These are phyloP conservation scores for Fusarium algeriense DNA, from an alignment of 2,329 filamentous ascomycete genomes.

Conservation along the genomic window DNA sequence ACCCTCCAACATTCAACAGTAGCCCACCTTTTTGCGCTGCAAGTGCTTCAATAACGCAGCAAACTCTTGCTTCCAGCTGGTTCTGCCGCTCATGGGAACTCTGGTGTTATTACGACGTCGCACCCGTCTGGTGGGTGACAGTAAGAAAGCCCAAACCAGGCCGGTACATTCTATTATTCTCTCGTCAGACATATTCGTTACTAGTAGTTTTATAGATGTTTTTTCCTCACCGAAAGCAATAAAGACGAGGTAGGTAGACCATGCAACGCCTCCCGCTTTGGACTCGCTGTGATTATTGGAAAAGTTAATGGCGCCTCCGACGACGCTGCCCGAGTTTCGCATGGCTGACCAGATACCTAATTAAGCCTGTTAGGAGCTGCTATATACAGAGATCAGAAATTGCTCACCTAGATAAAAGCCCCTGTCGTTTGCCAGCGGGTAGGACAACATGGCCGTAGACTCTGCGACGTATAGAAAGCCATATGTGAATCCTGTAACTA, in stretches of 20 bases:
- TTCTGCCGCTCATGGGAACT: background rate
- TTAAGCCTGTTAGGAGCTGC: background rate
- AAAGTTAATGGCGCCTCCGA: constrained; percentile 5
- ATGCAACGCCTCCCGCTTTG: background rate
- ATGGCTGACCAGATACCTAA: constrained; percentile 2
- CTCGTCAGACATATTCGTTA: fast-evolving
- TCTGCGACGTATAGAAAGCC: constrained; percentile 1
- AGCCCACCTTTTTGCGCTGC: background rate
- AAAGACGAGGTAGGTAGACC: constrained; percentile 3
- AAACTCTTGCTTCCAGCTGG: constrained; percentile 1
- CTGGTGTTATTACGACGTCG: background rate
- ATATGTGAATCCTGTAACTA: background rate
- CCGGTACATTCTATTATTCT: background rate
- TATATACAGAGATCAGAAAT: fast-evolving
- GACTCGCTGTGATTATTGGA: constrained; percentile 2
- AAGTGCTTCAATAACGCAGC: background rate
- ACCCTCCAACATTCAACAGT: too few relatives aligned
- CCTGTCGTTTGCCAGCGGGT: background rate
- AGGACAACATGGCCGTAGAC: background rate
- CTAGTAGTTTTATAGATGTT: fast-evolving
- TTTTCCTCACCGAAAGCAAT: background rate
- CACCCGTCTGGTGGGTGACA: background rate
- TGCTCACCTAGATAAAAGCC: background rate
- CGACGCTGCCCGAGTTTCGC: background rate
- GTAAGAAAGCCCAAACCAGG: background rate